Conservation (phyloP, 2,329 filamentous ascomycete genomes). For the Huntiella bhutanensis region DNA sequence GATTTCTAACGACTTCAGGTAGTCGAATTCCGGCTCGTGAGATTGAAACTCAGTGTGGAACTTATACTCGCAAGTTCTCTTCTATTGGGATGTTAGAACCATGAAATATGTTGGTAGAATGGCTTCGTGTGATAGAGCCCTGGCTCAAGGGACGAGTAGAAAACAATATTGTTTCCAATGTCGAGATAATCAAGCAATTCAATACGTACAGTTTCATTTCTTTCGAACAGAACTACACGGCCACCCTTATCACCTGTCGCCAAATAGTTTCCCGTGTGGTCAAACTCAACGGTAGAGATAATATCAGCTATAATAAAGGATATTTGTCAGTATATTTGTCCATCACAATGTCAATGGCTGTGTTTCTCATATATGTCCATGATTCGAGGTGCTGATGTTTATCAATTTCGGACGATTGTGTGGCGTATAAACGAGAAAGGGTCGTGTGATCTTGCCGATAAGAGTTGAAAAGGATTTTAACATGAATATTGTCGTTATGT, state of each 20-base stretch:
- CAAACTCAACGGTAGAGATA: conserved; percentile 80
- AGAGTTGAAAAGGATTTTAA: no score
- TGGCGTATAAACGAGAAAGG: no score
- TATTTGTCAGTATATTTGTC: no score
- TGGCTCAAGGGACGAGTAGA: background rate
- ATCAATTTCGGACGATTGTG: no score
- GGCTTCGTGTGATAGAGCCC: background rate
- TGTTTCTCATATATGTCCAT: no score
- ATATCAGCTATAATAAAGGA: conserved; percentile 47
- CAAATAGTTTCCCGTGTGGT: conserved; percentile 76
- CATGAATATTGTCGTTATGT: no score
- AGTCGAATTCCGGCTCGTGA: conserved; percentile 98
- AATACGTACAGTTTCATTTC: conserved; percentile 75
- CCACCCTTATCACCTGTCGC: conserved; percentile 83
- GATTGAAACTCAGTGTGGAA: conserved; percentile 99
- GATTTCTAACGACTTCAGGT: conserved; percentile 96
- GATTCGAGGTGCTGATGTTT: no score
- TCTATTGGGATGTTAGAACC: conserved; percentile 32
- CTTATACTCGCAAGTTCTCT: conserved; percentile 99
- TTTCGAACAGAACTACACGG: conserved; percentile 68
- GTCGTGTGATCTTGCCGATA: no score
- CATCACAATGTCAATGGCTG: no score
- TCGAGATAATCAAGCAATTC: background rate
- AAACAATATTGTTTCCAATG: conserved; percentile 1
- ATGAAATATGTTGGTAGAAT: background rate